Evolutionary conservation across 225 moss, liverwort and hornwort species (phyloP).

Genomic region (Bryum argenteum): DNA sequence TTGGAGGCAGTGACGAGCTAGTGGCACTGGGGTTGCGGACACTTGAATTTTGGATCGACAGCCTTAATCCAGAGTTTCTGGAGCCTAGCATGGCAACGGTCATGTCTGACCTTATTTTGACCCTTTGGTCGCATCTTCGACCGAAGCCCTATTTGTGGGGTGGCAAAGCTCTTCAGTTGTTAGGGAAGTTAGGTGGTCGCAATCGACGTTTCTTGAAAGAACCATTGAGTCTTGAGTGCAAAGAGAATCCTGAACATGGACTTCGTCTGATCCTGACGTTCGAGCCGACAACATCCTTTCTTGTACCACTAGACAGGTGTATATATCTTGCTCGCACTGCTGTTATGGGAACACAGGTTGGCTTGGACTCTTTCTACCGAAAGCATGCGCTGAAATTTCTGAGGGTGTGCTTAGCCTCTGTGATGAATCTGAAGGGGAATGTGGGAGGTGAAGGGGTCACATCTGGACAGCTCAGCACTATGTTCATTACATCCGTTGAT

Average conservation of each 20-base stretch:
- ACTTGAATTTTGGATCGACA: conserved; percentile 99
- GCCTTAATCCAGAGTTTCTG: conserved; percentile 97
- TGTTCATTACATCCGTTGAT: conserved; percentile 98
- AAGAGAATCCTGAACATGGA: conserved; percentile 99
- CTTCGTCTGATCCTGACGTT: conserved; percentile 94
- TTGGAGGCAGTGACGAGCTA: conserved; percentile 96
- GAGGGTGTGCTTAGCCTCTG: conserved; percentile 94
- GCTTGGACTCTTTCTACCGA: conserved; percentile 87
- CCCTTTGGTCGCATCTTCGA: conserved; percentile 97
- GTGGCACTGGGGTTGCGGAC: conserved; percentile 90
- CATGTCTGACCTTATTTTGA: conserved; percentile 96
- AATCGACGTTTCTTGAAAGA: conserved; percentile 98
- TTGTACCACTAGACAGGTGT: conserved; percentile 97
- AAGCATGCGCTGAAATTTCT: conserved; percentile 98
- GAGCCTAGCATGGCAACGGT: conserved; percentile 99
- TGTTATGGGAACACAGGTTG: conserved; percentile 86
- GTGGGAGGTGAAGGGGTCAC: conserved; percentile 96
- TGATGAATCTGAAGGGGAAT: conserved; percentile 94
- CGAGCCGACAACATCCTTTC: conserved; percentile 97
- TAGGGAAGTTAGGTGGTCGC: conserved; percentile 97
- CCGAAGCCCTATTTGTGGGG: conserved; percentile 96
- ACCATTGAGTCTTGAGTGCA: conserved; percentile 92
- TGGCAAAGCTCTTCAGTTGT: conserved; percentile 88
- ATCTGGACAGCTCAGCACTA: conserved; percentile 97
- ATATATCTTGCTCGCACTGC: conserved; percentile 96